A percentile compares a stretch with the other conserved stretches of the same genome.
Conservation (phyloP, 176 grass and related monocot genomes). For the Zoysia japonica region DNA sequence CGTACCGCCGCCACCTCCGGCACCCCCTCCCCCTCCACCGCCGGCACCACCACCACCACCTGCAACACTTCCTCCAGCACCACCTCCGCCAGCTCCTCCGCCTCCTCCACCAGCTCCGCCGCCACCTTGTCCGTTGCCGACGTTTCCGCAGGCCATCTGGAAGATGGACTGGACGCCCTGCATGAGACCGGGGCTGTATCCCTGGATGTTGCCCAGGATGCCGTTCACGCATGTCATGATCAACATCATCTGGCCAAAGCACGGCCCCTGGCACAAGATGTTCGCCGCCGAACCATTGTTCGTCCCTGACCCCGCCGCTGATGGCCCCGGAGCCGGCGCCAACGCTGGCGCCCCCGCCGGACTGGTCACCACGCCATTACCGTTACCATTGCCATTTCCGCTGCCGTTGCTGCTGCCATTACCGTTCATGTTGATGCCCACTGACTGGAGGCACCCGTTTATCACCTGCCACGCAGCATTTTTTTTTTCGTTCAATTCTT, state of each 20-base stretch:
- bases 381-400: too few relatives aligned
- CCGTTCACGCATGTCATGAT: constrained; percentile 66
- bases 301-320: background rate
- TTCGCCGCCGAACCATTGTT: constrained; percentile 1
- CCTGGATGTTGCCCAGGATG: constrained; percentile 62
- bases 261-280: constrained; percentile 81
- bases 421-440: constrained; percentile 59
- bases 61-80: background rate
- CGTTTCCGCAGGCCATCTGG: constrained; percentile 65
- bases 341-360: background rate
- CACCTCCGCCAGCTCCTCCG: background rate
- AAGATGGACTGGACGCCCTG: constrained; percentile 80
- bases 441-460: constrained; percentile 58
- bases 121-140: constrained; percentile 16
- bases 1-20: background rate
- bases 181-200: constrained; percentile 77
- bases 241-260: constrained; percentile 69
- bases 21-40: background rate
- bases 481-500: background rate
- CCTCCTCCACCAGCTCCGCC: background rate
- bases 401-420: background rate
- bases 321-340: background rate
- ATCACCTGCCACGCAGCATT: constrained; percentile 52
- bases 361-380: background rate
- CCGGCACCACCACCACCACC: background rate